Evolutionary conservation across 805 yeast species (phyloP), one percentile per base, ranked within the genome.

Genomic region (Yamadazyma sp.): DNA sequence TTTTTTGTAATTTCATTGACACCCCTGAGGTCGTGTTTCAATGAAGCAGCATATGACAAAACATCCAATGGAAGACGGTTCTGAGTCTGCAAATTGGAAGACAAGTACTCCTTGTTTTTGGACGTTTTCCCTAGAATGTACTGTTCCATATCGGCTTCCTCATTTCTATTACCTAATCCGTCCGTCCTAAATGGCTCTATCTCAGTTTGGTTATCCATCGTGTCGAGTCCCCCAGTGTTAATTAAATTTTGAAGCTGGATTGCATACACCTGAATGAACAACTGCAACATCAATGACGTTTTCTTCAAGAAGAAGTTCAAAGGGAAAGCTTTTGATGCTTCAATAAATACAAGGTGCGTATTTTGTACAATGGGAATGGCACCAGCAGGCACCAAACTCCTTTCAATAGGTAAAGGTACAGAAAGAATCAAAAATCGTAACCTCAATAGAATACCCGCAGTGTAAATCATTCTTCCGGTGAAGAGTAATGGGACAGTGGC

Each of bases 381-480:
- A 19, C 64, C 62, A 18, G 64, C 62, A 0, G 85, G 80, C 9
- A 76, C 70, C 37, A 67, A 59, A 16, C 68, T 71, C 31, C 67
- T 65, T 21, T 67, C 74, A 17, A 64, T 57, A 28, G 53, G 56
- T 18, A 70, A 58, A 1, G 83, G 81, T 5, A 78, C 59, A 9
- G 80, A 68, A 9, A 80, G 54, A n/a, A 75, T 69, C 30, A 77
- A 59, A 54, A 73, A 80, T 22, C 86, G 58, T 28, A 80, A 55
- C 37, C 83, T 67, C 37, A 81, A 57, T 18, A 81, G 60, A 70
- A 80, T 72, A 6, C 87, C 88, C 0, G 81, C 77, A 0, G 82
- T 77, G 50, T 80, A 80, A n/a, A 80, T 69, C 24, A 79, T 63
- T 46, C 86, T 64, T 2, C 82, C 64, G 21, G 72, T 70, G 45